Conservation (phyloP, 768 basidiomycete species). For the Pleurotus ostreatus region DNA sequence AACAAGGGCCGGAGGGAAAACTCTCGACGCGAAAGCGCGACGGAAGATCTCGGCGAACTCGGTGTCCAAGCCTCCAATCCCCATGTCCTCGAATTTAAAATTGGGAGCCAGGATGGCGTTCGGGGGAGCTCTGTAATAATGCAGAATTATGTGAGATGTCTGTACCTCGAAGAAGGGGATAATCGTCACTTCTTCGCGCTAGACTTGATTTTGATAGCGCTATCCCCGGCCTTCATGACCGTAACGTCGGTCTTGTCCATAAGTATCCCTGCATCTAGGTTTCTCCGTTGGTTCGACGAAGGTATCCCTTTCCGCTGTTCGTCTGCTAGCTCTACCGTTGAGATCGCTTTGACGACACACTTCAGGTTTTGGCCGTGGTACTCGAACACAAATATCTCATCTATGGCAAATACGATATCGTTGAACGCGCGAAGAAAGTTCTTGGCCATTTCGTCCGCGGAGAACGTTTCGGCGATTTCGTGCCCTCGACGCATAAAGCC, state of each 20-base stretch:
- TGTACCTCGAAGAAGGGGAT: not conserved
- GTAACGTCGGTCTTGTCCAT: slow-evolving; percentile 93
- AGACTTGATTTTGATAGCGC: slow-evolving; percentile 85
- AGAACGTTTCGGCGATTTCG: slow-evolving; percentile 67
- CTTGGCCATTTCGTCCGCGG: slow-evolving; percentile 79
- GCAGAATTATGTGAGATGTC: slow-evolving; percentile 1
- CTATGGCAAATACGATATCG: slow-evolving; percentile 63
- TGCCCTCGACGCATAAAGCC: slow-evolving; percentile 53
- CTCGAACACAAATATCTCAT: slow-evolving; percentile 78
- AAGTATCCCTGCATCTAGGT: slow-evolving; percentile 58
- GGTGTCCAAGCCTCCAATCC: slow-evolving; percentile 93
- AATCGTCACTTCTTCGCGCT: slow-evolving; percentile 77
- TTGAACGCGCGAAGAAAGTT: slow-evolving; percentile 74
- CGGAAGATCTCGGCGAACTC: slow-evolving; percentile 98
- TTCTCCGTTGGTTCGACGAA: slow-evolving; percentile 19
- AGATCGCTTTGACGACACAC: slow-evolving; percentile 57
- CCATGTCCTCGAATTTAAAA: slow-evolving; percentile 99
- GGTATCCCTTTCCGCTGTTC: slow-evolving; percentile 46
- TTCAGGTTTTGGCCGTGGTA: slow-evolving; percentile 84
- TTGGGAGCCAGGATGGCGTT: slow-evolving; percentile 97
- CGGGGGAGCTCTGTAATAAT: slow-evolving; percentile 61
- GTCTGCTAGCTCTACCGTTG: slow-evolving; percentile 56
- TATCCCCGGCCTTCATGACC: slow-evolving; percentile 79
- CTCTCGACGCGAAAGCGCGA: slow-evolving; percentile 95
- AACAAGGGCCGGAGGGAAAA: slow-evolving; percentile 96